Percentiles rank a stretch among this genome's conserved stretches.
Conservation (phyloP, 2,329 filamentous ascomycete genomes). For the Teratosphaeria gauchensis region DNA sequence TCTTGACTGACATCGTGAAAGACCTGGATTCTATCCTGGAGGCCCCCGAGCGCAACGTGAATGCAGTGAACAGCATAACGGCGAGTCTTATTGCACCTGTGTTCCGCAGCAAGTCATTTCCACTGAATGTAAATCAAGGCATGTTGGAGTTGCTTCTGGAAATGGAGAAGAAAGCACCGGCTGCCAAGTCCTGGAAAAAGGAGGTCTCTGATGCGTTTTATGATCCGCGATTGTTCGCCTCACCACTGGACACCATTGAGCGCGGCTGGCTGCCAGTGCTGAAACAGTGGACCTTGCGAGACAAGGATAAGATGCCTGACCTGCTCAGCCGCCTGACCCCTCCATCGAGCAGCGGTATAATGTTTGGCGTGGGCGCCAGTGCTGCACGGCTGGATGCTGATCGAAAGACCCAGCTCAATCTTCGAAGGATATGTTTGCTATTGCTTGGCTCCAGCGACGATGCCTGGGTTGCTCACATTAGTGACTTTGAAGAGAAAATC, state of each 20-base stretch:
- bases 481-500: conserved; percentile 67
- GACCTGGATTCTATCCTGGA: conserved; percentile 74
- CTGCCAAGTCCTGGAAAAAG: conserved; percentile 85
- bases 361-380: conserved; percentile 95
- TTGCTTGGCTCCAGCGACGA: conserved; percentile 69
- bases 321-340: conserved; percentile 67
- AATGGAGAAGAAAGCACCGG: conserved; percentile 65
- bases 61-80: conserved; percentile 71
- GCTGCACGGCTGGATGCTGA: conserved; percentile 92
- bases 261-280: conserved; percentile 74
- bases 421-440: conserved; percentile 71
- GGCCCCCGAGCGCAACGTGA: conserved; percentile 72
- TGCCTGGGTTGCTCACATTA: conserved; percentile 67
- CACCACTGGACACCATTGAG: conserved; percentile 54
- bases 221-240: conserved; percentile 75
- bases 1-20: conserved; percentile 69
- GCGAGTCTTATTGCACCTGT: conserved; percentile 72
- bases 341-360: conserved; percentile 87
- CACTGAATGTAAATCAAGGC: conserved; percentile 66
- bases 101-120: conserved; percentile 76
- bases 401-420: conserved; percentile 79
- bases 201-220: conserved; percentile 89
- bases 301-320: conserved; percentile 82
- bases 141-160: conserved; percentile 66
- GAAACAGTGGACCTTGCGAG: conserved; percentile 70